phyloP scores from a whole-genome alignment of 1,139 yeast species.

The Chernovozyma aurita region DNA sequence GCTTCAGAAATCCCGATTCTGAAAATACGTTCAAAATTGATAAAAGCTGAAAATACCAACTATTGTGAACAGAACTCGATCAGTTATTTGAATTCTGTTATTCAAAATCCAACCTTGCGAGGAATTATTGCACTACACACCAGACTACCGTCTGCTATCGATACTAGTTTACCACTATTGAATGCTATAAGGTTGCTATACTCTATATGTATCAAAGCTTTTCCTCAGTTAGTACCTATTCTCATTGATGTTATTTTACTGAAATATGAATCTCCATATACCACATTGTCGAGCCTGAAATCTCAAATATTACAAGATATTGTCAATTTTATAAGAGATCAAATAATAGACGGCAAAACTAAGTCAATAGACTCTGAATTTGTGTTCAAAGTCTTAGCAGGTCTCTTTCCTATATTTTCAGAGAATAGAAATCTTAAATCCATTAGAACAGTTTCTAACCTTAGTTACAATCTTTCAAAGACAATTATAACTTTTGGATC shows the following conservation, averaged over 20 bases:
- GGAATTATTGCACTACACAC: neutral
- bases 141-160: neutral
- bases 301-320: neutral
- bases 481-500: constrained; percentile 5
- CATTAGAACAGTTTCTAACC: constrained; percentile 25
- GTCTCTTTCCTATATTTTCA: neutral
- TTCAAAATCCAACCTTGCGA: neutral
- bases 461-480: constrained; percentile 18
- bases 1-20: neutral
- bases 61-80: neutral
- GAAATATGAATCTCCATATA: neutral
- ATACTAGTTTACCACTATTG: neutral
- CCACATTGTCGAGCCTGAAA: neutral
- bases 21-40: neutral
- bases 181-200: neutral
- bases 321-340: neutral
- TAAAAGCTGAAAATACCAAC: too few species aligned
- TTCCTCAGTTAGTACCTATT: neutral
- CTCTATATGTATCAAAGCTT: neutral
- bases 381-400: too few species aligned
- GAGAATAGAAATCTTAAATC: constrained; percentile 9
- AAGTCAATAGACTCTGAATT: neutral
- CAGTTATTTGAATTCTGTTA: neutral
- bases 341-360: neutral
- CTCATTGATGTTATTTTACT: neutral